These are phyloP conservation scores for Saccharum hybrid DNA, from an alignment of 202 grass and related monocot genomes.

Conservation along the genomic window DNA sequence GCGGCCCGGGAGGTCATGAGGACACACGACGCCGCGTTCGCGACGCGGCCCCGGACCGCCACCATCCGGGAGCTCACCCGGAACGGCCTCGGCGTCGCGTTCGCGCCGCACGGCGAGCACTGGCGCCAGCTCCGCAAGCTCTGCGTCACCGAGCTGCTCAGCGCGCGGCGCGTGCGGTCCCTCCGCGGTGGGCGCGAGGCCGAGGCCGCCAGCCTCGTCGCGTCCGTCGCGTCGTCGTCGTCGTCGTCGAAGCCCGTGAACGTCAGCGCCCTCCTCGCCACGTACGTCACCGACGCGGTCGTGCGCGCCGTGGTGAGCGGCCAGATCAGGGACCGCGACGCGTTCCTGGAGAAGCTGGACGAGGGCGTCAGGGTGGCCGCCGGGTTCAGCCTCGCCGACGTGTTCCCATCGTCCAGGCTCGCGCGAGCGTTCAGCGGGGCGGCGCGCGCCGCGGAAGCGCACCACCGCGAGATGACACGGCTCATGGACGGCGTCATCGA, in stretches of 20 bases:
- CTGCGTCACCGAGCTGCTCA: conserved; percentile 56
- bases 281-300: conserved; percentile 37
- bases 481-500: conserved; percentile 46
- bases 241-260: conserved; percentile 28
- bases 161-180: conserved; percentile 48
- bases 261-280: conserved; percentile 39
- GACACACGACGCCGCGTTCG: conserved; percentile 46
- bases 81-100: conserved; percentile 34
- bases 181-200: conserved; percentile 44
- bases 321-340: conserved; percentile 45
- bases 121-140: conserved; percentile 70
- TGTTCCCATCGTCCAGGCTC: conserved; percentile 56
- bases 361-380: conserved; percentile 9
- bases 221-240: background rate
- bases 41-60: conserved; percentile 40
- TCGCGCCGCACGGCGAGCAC: conserved; percentile 56
- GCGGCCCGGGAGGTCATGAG: conserved; percentile 51
- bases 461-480: conserved; percentile 1
- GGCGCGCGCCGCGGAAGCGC: background rate
- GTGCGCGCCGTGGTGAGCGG: conserved; percentile 47
- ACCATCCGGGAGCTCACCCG: conserved; percentile 31
- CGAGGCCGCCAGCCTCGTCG: conserved; percentile 52
- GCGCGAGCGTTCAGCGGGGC: conserved; percentile 33
- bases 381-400: conserved; percentile 48
- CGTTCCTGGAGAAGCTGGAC: conserved; percentile 45